Evolutionary conservation across 2,329 filamentous ascomycete species (phyloP).

Genomic region (Aspergillus versicolor): DNA sequence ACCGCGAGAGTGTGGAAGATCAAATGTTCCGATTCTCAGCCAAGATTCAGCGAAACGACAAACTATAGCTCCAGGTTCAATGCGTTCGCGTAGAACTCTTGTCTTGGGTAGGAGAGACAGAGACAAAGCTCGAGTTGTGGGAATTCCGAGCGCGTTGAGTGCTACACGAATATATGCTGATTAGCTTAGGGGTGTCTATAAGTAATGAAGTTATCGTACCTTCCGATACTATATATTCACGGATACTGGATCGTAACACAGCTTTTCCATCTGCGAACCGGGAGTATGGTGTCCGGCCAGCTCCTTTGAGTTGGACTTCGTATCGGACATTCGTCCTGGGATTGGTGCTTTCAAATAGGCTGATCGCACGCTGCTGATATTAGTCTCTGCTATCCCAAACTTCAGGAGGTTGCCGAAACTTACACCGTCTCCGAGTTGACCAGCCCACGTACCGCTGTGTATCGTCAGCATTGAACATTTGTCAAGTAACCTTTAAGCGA

Average conservation of each 20-base stretch:
- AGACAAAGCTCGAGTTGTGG: constrained; percentile 81
- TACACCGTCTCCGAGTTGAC: constrained; percentile 85
- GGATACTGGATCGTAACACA: constrained; percentile 85
- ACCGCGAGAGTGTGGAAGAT: constrained; percentile 78
- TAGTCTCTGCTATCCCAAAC: neutral
- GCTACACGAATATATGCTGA: constrained; percentile 29
- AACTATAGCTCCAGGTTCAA: constrained; percentile 91
- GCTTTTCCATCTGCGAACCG: constrained; percentile 96
- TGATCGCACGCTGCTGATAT: constrained; percentile 68
- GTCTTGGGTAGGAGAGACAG: constrained; percentile 73
- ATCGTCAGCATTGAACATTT: constrained; percentile 37
- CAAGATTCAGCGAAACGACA: constrained; percentile 87
- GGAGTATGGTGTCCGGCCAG: constrained; percentile 89
- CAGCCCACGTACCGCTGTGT: constrained; percentile 78
- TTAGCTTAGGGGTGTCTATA: neutral
- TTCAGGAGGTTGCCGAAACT: constrained; percentile 12
- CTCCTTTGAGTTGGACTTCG: constrained; percentile 92
- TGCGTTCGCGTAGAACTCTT: constrained; percentile 72
- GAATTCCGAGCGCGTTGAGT: constrained; percentile 80
- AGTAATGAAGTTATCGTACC: constrained; percentile 38
- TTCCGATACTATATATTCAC: constrained; percentile 92
- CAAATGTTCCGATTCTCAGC: constrained; percentile 93
- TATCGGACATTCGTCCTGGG: constrained; percentile 70
- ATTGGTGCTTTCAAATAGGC: constrained; percentile 85
- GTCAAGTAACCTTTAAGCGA: constrained; percentile 5